Evolutionary conservation across 441 rosid genomes (phyloP).

Genomic region (Pelargonium fulgidum): DNA sequence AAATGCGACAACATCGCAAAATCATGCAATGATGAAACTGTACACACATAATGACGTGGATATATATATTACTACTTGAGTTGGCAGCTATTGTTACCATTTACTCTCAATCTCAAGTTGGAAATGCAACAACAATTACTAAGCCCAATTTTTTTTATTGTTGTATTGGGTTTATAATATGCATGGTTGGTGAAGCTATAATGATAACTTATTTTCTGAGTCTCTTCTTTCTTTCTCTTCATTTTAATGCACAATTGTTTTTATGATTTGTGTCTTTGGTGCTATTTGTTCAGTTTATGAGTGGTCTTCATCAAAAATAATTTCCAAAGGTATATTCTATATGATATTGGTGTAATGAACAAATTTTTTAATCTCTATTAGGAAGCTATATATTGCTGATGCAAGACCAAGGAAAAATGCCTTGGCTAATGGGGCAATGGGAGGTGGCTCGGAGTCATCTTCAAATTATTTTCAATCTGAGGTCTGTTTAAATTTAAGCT

Average conservation of each 20-base stretch:
- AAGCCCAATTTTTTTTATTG: too few species aligned
- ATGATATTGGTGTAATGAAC: neutral
- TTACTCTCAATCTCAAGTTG: neutral
- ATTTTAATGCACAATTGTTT: neutral
- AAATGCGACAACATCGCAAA: neutral
- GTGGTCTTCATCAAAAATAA: neutral
- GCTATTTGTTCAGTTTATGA: slow-evolving; percentile 6
- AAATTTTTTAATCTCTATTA: slow-evolving; percentile 23
- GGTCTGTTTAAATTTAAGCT: slow-evolving; percentile 43
- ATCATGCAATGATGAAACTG: slow-evolving; percentile 7
- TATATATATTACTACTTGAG: neutral
- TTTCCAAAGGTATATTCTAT: neutral
- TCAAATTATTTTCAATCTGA: slow-evolving; percentile 90
- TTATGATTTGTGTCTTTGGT: slow-evolving; percentile 4
- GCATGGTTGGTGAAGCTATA: neutral
- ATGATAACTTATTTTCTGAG: neutral
- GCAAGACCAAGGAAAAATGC: slow-evolving; percentile 99
- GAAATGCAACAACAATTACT: neutral
- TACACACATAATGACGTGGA: neutral
- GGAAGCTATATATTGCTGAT: slow-evolving; percentile 96
- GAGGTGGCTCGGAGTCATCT: slow-evolving; percentile 99
- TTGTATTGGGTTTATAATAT: neutral
- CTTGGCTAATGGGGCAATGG: slow-evolving; percentile 98
- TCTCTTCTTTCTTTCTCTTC: neutral
- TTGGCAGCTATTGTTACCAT: neutral